Conservation (phyloP, 306 rosid genomes). For the Prunus mume region DNA sequence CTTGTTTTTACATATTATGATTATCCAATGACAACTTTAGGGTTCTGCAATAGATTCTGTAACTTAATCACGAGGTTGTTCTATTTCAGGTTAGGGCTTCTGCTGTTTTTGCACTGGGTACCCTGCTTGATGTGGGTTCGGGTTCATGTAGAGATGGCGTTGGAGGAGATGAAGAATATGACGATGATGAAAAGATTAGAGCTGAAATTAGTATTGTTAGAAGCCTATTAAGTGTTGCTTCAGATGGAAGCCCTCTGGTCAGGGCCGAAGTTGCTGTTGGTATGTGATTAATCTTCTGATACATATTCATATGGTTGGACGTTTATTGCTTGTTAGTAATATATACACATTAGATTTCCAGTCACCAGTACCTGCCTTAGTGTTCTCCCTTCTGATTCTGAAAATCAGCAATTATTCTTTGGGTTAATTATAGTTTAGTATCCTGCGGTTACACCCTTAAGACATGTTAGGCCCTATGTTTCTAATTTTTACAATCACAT, state of each 20-base stretch:
- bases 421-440: too few species aligned
- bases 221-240: conserved; percentile 74
- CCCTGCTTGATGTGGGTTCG: conserved; percentile 84
- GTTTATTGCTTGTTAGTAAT: neutral
- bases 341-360: conserved; percentile 1
- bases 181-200: conserved; percentile 83
- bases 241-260: conserved; percentile 98
- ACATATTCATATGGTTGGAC: conserved; percentile 11
- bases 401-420: neutral
- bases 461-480: too few species aligned
- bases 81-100: conserved; percentile 91
- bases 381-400: neutral
- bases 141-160: conserved; percentile 60
- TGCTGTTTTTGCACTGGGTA: conserved; percentile 90
- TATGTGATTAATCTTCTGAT: conserved; percentile 48
- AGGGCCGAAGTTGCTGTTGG: conserved; percentile 98
- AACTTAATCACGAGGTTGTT: conserved; percentile 16
- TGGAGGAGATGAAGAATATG: conserved; percentile 83
- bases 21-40: conserved; percentile 4
- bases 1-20: conserved; percentile 12
- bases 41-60: conserved; percentile 2
- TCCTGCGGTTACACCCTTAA: too few species aligned
- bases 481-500: too few species aligned
- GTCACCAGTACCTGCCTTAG: neutral
- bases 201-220: conserved; percentile 78